Evolutionary conservation across 1,139 yeast species (phyloP), one percentile per base, ranked within the genome.

Genomic region (Pichia sp.): DNA sequence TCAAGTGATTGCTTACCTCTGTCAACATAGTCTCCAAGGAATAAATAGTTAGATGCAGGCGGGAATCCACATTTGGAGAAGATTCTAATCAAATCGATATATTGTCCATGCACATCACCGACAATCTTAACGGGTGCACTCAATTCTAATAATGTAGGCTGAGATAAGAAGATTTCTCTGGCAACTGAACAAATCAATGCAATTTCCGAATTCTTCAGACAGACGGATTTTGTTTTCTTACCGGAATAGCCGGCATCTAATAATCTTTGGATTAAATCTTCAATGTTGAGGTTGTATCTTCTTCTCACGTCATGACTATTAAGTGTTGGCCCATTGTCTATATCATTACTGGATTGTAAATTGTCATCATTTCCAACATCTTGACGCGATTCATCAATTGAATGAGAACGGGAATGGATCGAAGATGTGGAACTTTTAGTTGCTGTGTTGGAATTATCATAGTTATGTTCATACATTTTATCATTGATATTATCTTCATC

Each of bases 11-110:
- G 98, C 68, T 90, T 91, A 62, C 99, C 99, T 76, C 99, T 85
- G 74, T 91, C 99, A 58, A 91, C 99, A 66, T 91, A 91, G 72
- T 91, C 99, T 55, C 99, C 99, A 54, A 93, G 73, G 67, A 93
- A 93, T 61, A 91, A 75, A 70, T 91, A 91, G 72, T 91, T 91
- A 28, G 97, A 96, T 68, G 90, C 96, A 14, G 98, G 98, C 4
- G 98, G 98, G 76, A 91, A 93, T 6, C 98, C 99, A 59, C 98
- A 97, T 65, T 91, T 90, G 72, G 93, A 97, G 64, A 93, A 91
- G 60, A 93, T 79, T 70, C 98, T 85, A 67, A 93, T 78, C 63
- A 93, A 78, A 71, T 93, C 99, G 65, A 91, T 91, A 69, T 91
- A 93, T 71, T 93, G 99, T 50, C 98, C 98, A 68, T 93, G 99